Base-by-base conservation (phyloP, 2,329 filamentous ascomycete genomes). In the Pseudogymnoascus sp. region DNA sequence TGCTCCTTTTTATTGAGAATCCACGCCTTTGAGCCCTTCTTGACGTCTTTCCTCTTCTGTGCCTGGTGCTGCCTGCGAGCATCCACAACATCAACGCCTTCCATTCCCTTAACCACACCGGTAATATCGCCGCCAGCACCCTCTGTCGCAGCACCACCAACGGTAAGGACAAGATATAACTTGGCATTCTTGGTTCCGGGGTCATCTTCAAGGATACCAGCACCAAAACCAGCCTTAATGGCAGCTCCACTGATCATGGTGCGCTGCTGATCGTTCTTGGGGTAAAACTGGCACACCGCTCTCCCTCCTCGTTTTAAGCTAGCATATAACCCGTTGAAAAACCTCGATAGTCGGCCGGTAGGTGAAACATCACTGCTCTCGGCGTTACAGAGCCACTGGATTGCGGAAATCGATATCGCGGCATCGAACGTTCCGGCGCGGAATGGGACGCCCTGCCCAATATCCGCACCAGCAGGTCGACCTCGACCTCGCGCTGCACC, bases 351-450 rank as follows among this genome's bases (percentile, higher is more conserved):
- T 5, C 95, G 80, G 0, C 89, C 91, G 28, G 89, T 84, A 0
- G 92, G 89, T 0, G 84, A 90, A 0, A 95, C 93, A 59, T 96
- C 91, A 72, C 86, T 90, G 64, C 84, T 90, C 75, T 97, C 95
- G 41, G 93, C 95, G 75, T 96, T 97, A 76, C 95, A 99, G 31
- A 99, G 81, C 95, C 95, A 99, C 76, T 99, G 95, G n/a, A 99
- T 89, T 0, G 95, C 95, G 69, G 87, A 91, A 73, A 99, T 97
- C 71, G 88, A 92, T 69, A 99, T 92, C 21, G 95, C 95, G 0
- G 93, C 95, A 74, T 99, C 95, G 72, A 99, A 99, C 0, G 88
- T 86, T 33, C 95, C 95, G 0, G 95, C 85, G 14, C 95, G 87
- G 74, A 99, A 99, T 0, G 95, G 95, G 0, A 99, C 86, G 1